Conservation (phyloP, 2,329 filamentous ascomycete species). For the Xylaria multiplex region DNA sequence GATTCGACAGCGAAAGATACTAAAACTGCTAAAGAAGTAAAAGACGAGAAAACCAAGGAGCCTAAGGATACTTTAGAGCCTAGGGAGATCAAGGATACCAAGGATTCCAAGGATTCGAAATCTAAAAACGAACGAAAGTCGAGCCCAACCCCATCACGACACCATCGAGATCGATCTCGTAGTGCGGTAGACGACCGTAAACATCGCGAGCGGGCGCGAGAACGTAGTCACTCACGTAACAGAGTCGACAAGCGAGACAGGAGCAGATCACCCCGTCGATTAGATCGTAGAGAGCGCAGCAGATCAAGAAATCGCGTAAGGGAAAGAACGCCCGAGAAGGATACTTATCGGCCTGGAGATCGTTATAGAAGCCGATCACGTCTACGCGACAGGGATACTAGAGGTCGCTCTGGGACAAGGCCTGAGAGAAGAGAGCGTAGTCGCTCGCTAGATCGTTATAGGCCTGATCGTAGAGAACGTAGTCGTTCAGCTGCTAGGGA, state of each 20-base stretch:
- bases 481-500: constrained; percentile 47
- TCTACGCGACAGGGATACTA: constrained; percentile 42
- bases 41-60: constrained; percentile 37
- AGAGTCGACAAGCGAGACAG: constrained; percentile 47
- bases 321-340: constrained; percentile 45
- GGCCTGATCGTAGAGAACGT: constrained; percentile 45
- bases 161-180: constrained; percentile 43
- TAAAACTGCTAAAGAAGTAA: constrained; percentile 35
- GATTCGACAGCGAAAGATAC: constrained; percentile 45
- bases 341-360: constrained; percentile 48
- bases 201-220: constrained; percentile 46
- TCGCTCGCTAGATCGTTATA: constrained; percentile 47
- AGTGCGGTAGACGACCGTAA: constrained; percentile 44
- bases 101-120: constrained; percentile 41
- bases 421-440: constrained; percentile 43
- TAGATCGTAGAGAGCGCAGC: constrained; percentile 48
- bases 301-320: constrained; percentile 53
- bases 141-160: constrained; percentile 44
- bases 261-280: constrained; percentile 44
- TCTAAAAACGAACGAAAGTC: constrained; percentile 44
- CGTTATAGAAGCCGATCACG: constrained; percentile 47
- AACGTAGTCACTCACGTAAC: constrained; percentile 42
- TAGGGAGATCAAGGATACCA: constrained; percentile 39
- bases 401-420: constrained; percentile 42
- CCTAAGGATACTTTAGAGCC: constrained; percentile 41